Percentiles rank a stretch among this genome's conserved stretches.
Conservation (phyloP, 2,329 filamentous ascomycete species). For the Diaporthe sp. region DNA sequence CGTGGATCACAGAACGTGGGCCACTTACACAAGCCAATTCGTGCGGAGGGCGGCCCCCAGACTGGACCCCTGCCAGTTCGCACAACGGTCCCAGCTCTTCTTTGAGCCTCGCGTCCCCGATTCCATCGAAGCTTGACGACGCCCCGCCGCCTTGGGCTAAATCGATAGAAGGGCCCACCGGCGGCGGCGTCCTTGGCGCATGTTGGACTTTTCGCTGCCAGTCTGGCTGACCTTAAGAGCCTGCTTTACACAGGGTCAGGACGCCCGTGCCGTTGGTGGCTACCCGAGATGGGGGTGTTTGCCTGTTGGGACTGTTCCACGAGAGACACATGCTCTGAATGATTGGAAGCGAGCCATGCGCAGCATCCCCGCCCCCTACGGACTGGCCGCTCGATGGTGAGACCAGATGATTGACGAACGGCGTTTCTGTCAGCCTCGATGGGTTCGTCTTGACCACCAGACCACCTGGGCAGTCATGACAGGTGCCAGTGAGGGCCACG, state of each 20-base stretch:
- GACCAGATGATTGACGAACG: not conserved
- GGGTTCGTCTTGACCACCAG: not conserved
- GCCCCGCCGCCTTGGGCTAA: constrained; percentile 16
- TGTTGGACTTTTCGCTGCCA: not conserved
- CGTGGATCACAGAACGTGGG: constrained; percentile 26
- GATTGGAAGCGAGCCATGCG: constrained; percentile 20
- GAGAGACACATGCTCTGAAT: constrained; percentile 30
- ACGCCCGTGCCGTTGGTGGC: not conserved
- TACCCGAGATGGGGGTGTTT: not conserved
- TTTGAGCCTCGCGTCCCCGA: constrained; percentile 37
- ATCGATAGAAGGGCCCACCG: constrained; percentile 1
- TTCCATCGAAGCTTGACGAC: constrained; percentile 21
- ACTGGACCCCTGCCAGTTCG: constrained; percentile 26
- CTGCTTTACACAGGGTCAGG: not conserved
- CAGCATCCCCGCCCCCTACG: not conserved
- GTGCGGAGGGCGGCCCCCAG: constrained; percentile 28
- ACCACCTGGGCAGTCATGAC: not conserved
- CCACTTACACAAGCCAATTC: constrained; percentile 38
- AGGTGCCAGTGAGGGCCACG: not conserved
- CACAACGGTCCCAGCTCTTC: constrained; percentile 16
- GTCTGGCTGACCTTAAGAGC: not conserved
- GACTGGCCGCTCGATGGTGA: not conserved
- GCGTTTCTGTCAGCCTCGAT: not conserved
- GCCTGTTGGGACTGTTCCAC: not conserved
- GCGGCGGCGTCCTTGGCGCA: constrained; percentile 28